Conservation (phyloP, 2,329 filamentous ascomycete genomes). For the Diaporthe batatas region DNA sequence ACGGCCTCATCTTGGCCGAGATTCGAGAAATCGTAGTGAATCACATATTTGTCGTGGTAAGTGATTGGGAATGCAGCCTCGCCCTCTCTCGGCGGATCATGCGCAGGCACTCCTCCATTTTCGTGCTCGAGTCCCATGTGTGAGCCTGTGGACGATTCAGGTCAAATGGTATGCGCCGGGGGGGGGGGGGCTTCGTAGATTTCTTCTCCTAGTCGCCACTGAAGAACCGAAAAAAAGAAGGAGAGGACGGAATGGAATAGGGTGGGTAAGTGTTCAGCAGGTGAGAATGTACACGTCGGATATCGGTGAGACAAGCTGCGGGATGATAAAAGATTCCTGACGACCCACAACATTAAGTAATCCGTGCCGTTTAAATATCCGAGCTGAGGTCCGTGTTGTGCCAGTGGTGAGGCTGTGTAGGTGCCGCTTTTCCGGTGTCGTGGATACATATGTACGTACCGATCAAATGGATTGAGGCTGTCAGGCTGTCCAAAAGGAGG, state of each 20-base stretch:
- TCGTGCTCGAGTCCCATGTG: constrained; percentile 24
- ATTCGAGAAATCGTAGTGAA: constrained; percentile 70
- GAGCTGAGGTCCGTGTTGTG: constrained; percentile 29
- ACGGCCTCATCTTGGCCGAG: constrained; percentile 58
- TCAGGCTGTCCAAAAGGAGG: constrained; percentile 12
- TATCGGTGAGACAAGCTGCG: constrained; percentile 30
- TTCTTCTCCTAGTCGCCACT: constrained; percentile 3
- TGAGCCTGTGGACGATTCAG: constrained; percentile 18
- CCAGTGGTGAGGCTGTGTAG: background rate
- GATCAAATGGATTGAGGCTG: constrained; percentile 5
- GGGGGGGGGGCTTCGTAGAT: background rate
- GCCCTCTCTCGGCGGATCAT: background rate
- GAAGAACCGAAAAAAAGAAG: background rate
- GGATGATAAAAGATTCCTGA: constrained; percentile 14
- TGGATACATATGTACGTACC: constrained; percentile 30
- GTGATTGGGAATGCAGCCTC: constrained; percentile 29
- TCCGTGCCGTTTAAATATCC: constrained; percentile 21
- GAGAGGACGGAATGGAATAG: background rate
- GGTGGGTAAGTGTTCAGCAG: background rate
- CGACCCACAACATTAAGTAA: constrained; percentile 30
- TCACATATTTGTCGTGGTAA: constrained; percentile 65
- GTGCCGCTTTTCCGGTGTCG: constrained; percentile 30
- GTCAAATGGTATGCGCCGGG: constrained; percentile 6
- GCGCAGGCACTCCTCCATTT: constrained; percentile 21
- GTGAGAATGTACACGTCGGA: constrained; percentile 17